Conservation (phyloP, 768 basidiomycete species). For the Leccinum variicolor region DNA sequence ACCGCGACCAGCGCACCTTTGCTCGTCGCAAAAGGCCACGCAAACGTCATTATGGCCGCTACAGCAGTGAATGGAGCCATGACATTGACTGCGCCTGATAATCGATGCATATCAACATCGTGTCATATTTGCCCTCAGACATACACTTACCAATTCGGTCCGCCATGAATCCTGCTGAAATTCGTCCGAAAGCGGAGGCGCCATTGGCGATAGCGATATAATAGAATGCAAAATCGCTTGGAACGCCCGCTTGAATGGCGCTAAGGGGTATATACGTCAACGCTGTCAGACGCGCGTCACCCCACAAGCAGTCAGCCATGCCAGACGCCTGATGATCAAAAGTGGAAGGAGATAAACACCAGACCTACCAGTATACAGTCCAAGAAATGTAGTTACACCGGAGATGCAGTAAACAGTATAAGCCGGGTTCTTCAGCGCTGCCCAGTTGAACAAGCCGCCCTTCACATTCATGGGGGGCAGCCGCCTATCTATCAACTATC, state of each 20-base stretch:
- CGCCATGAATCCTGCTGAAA: conserved; percentile 48
- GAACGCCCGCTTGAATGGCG: conserved; percentile 48
- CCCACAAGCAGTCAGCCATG: not conserved
- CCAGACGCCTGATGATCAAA: not conserved
- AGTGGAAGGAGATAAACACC: not conserved
- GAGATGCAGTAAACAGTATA: conserved; percentile 60
- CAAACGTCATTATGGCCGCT: conserved; percentile 58
- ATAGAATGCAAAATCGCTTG: conserved; percentile 55
- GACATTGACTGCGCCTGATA: conserved; percentile 68
- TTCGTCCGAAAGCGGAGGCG: conserved; percentile 59
- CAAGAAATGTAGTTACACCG: conserved; percentile 59
- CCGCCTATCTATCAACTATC: conserved; percentile 39
- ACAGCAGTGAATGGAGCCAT: conserved; percentile 60
- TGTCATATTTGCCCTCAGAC: not conserved
- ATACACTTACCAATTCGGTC: conserved; percentile 47
- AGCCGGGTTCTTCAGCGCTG: conserved; percentile 42
- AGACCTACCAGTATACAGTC: conserved; percentile 59
- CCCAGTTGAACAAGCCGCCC: conserved; percentile 60
- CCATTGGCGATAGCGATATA: conserved; percentile 68
- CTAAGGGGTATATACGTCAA: conserved; percentile 66
- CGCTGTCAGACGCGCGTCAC: conserved; percentile 33
- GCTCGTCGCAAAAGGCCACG: conserved; percentile 63
- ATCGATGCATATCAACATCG: not conserved
- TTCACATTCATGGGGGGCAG: conserved; percentile 50
- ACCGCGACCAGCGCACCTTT: conserved; percentile 48